Percentiles rank a stretch among this genome's conserved stretches.
Evolutionary conservation across 306 rosid species (phyloP).

Genomic region (Cucurbita ficifolia): DNA sequence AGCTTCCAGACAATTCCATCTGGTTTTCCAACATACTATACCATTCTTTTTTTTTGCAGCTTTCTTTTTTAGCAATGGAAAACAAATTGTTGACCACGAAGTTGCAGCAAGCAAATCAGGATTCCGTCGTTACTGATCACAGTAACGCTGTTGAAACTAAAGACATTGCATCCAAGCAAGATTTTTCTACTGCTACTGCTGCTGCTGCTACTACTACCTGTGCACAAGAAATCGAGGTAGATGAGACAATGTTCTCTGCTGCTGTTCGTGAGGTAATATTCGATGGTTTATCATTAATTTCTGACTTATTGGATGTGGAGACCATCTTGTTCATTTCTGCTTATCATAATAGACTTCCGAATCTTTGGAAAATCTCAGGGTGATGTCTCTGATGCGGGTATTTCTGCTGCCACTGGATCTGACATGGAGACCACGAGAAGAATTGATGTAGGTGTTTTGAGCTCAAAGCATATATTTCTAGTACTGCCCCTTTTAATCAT

Average conservation of each 20-base stretch:
- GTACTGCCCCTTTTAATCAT: constrained; percentile 35
- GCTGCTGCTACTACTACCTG: neutral
- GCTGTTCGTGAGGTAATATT: constrained; percentile 31
- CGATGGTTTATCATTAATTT: neutral
- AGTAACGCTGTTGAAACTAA: constrained; percentile 11
- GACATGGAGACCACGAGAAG: constrained; percentile 46
- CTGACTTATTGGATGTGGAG: neutral
- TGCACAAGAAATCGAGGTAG: constrained; percentile 26
- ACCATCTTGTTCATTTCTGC: neutral
- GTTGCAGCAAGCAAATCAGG: constrained; percentile 39
- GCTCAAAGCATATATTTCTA: constrained; percentile 28
- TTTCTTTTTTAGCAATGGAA: constrained; percentile 54
- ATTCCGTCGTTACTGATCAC: constrained; percentile 10
- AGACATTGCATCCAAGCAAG: constrained; percentile 18
- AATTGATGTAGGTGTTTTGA: constrained; percentile 63
- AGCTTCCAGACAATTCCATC: neutral
- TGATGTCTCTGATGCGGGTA: constrained; percentile 17
- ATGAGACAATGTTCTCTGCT: constrained; percentile 20
- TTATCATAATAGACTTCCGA: neutral
- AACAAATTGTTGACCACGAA: constrained; percentile 45
- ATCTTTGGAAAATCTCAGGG: constrained; percentile 9
- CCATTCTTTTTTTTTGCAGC: constrained; percentile 27
- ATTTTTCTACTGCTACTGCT: constrained; percentile 3
- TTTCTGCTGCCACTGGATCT: constrained; percentile 13
- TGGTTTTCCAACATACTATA: neutral